Percentiles rank a stretch among this genome's conserved stretches.
Evolutionary conservation across 1,284 basidiomycete genomes (phyloP).

Genomic region (Wolfiporia cocos): DNA sequence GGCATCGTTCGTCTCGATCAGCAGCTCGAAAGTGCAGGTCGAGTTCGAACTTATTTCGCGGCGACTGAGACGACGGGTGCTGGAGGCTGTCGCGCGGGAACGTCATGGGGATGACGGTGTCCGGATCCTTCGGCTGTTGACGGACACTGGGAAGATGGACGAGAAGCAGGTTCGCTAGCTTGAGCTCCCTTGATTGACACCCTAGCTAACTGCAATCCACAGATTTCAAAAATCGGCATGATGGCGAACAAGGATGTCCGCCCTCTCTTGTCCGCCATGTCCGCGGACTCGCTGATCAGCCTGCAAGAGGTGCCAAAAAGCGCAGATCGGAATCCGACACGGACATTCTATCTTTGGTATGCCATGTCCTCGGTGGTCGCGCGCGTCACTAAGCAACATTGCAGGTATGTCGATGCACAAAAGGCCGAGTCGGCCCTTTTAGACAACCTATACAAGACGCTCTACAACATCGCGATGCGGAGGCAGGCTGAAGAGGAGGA

Average conservation of each 20-base stretch:
- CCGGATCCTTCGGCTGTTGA: conserved; percentile 76
- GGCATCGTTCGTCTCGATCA: conserved; percentile 62
- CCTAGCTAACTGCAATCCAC: conserved; percentile 1
- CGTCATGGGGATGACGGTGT: conserved; percentile 85
- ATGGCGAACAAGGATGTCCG: conserved; percentile 87
- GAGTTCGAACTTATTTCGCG: conserved; percentile 78
- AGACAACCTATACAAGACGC: conserved; percentile 77
- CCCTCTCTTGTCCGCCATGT: conserved; percentile 73
- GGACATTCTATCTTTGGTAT: conserved; percentile 87
- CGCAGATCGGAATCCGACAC: conserved; percentile 78
- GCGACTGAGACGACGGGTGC: conserved; percentile 64
- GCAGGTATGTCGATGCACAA: conserved; percentile 77
- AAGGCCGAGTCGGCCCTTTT: conserved; percentile 78
- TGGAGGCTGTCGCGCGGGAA: conserved; percentile 81
- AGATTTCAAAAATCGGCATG: conserved; percentile 94
- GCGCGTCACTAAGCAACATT: not conserved
- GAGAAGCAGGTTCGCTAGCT: conserved; percentile 76
- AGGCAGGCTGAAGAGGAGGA: conserved; percentile 67
- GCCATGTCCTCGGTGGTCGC: conserved; percentile 14
- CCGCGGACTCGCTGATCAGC: conserved; percentile 77
- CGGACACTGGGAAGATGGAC: conserved; percentile 91
- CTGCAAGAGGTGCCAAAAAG: conserved; percentile 89
- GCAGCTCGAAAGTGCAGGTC: conserved; percentile 69
- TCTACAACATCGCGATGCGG: conserved; percentile 78
- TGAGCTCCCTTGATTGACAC: not conserved